These are phyloP conservation scores for Neurospora sp. DNA, from an alignment of 2,329 filamentous ascomycete species.

Conservation along the genomic window DNA sequence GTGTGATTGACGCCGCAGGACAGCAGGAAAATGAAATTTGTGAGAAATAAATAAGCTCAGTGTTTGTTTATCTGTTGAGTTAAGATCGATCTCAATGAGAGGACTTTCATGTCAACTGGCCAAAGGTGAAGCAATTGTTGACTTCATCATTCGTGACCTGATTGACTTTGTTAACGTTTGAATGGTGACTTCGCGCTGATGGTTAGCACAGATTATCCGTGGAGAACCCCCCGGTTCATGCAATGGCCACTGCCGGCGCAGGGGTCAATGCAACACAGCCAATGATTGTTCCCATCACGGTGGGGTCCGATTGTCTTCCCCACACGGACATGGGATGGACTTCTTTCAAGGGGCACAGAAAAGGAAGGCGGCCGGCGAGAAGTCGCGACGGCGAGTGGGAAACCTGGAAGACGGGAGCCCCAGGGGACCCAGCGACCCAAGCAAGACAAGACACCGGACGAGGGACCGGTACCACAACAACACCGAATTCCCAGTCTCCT, in stretches of 20 bases:
- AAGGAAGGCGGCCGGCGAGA: not conserved
- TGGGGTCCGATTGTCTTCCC: not conserved
- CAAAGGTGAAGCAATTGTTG: not conserved
- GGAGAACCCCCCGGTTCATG: not conserved
- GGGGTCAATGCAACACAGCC: not conserved
- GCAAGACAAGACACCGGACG: not conserved
- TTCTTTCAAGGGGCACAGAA: not conserved
- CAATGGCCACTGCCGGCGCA: not conserved
- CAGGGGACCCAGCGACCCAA: not conserved
- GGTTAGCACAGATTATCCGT: not conserved
- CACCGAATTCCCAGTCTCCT: not conserved
- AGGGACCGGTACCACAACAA: not conserved
- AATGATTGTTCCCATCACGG: not conserved
- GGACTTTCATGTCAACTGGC: not conserved
- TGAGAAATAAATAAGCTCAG: not conserved
- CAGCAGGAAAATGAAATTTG: not conserved
- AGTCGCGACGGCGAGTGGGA: not conserved
- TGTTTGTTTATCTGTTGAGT: not conserved
- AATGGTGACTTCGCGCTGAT: not conserved
- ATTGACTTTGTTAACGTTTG: not conserved
- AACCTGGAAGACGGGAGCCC: not conserved
- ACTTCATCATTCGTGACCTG: not conserved
- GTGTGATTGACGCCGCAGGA: not conserved
- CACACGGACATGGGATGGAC: not conserved
- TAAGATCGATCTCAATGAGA: too few species aligned